Evolutionary conservation across 208 protist genomes (phyloP).

Genomic region (Crithidia expoeki): DNA sequence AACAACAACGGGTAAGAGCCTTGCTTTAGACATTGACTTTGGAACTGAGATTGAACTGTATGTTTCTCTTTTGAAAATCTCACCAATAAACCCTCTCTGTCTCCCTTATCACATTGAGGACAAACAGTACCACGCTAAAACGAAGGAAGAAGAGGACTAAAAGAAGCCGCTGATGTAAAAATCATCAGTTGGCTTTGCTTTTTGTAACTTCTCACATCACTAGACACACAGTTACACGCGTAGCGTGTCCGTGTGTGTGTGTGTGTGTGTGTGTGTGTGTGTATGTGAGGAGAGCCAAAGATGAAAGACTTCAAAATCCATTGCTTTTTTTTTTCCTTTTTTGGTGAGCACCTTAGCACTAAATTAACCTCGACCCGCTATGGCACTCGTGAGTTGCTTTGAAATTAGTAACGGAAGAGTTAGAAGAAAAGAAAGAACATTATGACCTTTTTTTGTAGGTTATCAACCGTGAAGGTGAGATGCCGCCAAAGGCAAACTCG

Average conservation of each 20-base stretch:
- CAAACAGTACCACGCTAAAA: background rate
- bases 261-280: background rate
- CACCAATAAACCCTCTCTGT: conserved; percentile 2
- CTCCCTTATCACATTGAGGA: background rate
- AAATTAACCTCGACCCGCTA: conserved; percentile 3
- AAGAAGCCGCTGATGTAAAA: background rate
- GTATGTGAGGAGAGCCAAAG: background rate
- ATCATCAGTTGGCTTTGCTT: background rate
- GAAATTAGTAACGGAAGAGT: conserved; percentile 7
- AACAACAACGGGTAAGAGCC: too few relatives aligned
- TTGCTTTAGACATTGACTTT: too few relatives aligned
- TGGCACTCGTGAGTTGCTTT: conserved; percentile 20
- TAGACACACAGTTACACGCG: background rate
- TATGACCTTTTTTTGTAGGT: background rate
- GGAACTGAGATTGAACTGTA: too few relatives aligned
- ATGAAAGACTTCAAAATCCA: conserved; percentile 5
- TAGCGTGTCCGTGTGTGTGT: background rate
- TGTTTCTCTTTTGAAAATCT: conserved; percentile 2
- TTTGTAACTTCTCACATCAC: background rate
- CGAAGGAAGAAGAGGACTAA: conserved; percentile 1
- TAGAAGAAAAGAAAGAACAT: conserved; percentile 1
- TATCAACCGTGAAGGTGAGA: conserved; percentile 8
- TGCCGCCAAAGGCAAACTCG: conserved; percentile 7
- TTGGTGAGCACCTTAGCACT: conserved; percentile 20
- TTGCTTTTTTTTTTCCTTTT: conserved; percentile 22